Evolutionary conservation across 148 eudicot species (phyloP).

Genomic region (Spergularia bocconei): DNA sequence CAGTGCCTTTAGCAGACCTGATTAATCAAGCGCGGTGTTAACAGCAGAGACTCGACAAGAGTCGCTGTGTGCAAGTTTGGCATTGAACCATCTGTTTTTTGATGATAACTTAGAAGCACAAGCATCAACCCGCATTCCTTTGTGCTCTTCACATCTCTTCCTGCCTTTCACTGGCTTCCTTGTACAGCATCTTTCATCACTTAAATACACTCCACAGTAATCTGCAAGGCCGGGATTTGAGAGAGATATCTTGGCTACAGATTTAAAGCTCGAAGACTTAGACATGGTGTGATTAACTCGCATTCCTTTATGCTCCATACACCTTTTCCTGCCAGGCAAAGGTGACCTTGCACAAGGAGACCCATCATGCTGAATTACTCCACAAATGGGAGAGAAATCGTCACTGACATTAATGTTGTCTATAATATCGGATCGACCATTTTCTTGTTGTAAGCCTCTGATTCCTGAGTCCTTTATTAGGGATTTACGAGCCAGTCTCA

Average conservation of each 20-base stretch:
- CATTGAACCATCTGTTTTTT: constrained; percentile 10
- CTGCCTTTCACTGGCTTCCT: constrained; percentile 34
- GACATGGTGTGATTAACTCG: constrained; percentile 22
- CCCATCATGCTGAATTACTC: constrained; percentile 46
- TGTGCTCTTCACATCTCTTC: constrained; percentile 37
- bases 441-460: constrained; percentile 7
- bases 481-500: constrained; percentile 27
- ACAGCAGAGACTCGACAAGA: not conserved
- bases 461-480: not conserved
- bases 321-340: constrained; percentile 56
- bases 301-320: constrained; percentile 70
- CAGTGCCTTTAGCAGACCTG: not conserved
- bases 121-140: constrained; percentile 36
- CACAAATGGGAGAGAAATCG: constrained; percentile 40
- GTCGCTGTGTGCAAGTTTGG: constrained; percentile 1
- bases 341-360: constrained; percentile 42
- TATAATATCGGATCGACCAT: not conserved
- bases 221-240: constrained; percentile 1
- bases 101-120: constrained; percentile 16
- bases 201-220: constrained; percentile 43
- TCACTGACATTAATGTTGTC: not conserved
- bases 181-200: constrained; percentile 35
- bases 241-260: not conserved
- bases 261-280: not conserved
- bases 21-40: not conserved